Evolutionary conservation across 441 rosid genomes (phyloP).

Genomic region (Erodium trifolium): DNA sequence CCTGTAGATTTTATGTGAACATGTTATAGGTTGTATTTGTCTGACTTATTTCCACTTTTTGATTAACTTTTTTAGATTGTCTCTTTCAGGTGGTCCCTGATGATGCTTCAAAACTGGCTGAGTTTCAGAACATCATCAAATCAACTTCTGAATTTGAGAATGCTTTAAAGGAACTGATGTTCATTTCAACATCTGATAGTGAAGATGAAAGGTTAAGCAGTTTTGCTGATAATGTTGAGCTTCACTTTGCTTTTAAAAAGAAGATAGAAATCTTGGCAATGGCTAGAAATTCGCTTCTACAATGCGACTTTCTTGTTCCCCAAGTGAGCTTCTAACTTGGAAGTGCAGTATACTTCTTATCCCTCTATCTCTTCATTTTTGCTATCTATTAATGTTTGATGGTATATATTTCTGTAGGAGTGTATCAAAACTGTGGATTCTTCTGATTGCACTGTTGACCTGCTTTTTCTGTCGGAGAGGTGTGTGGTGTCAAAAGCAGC

Average conservation of each 20-base stretch:
- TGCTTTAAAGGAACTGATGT: conserved; percentile 52
- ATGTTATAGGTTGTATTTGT: not conserved
- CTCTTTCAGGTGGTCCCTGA: conserved; percentile 78
- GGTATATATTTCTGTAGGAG: conserved; percentile 41
- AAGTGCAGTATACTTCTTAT: conserved; percentile 8
- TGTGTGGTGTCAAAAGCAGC: conserved; percentile 84
- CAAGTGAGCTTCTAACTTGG: conserved; percentile 39
- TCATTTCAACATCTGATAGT: conserved; percentile 60
- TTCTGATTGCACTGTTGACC: conserved; percentile 48
- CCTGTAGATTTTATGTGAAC: not conserved
- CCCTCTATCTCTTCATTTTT: not conserved
- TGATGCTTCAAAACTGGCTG: conserved; percentile 82
- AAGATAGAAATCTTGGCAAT: conserved; percentile 75
- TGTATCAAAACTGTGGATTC: conserved; percentile 30
- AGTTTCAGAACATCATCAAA: conserved; percentile 70
- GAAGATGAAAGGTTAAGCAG: conserved; percentile 65
- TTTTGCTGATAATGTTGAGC: conserved; percentile 84
- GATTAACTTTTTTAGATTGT: not conserved
- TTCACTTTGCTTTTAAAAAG: conserved; percentile 88
- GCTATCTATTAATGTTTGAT: conserved; percentile 14
- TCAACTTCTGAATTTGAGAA: conserved; percentile 65
- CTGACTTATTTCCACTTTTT: conserved; percentile 5
- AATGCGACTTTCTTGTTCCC: conserved; percentile 65
- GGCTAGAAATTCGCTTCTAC: conserved; percentile 74
- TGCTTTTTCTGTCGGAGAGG: conserved; percentile 73